Base-by-base conservation (phyloP, 495 filamentous ascomycete species). In the Entonaema liquescens region DNA sequence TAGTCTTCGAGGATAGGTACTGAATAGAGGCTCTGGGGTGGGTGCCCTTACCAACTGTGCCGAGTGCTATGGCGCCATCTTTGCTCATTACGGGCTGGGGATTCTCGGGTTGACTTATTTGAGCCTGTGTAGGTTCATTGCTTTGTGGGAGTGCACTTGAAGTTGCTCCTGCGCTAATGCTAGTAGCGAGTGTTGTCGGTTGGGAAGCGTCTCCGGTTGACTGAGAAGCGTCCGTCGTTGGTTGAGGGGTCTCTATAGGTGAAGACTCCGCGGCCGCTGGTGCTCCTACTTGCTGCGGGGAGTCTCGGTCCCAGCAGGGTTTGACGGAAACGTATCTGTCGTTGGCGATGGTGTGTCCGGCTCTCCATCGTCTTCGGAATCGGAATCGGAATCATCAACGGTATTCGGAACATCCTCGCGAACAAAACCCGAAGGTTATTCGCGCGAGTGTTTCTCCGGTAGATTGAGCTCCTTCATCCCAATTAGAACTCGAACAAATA, bases 21-120 rank as follows among this genome's bases (percentile, higher is more conserved):
- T 13, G 1, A 17, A 25, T 17, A 4, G 38, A 21, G 33, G n/a
- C 19, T 17, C 56, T 38, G 1, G 1, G n/a, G 29, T 12, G 50
- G 25, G 54, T n/a, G n/a, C n/a, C 3, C 70, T 72, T 68, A 72
- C 70, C 70, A 44, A 72, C 17, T 68, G 56, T 40, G 23, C 70
- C 70, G 28, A 72, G 17, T 21, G 70, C 70, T 61, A 72, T 72
- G 17, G 65, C 56, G 7, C 55, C 70, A 1, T 60, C 65, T 25
- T 50, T 60, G n/a, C 64, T 67, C 59, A 67, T 72, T 9, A 7
- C 44, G 21, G 58, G 47, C 3, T 5, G 47, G 8, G 12, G n/a
- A 19, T 11, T 17, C 2, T 29, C 64, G 29, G n/a, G 11, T 59
- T 67, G 59, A 21, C 38, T 61, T 59, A 55, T 25, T n/a, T 68